phyloP scores from a whole-genome alignment of 73 alveolate genomes.

The Paramecium tetraurelia region DNA sequence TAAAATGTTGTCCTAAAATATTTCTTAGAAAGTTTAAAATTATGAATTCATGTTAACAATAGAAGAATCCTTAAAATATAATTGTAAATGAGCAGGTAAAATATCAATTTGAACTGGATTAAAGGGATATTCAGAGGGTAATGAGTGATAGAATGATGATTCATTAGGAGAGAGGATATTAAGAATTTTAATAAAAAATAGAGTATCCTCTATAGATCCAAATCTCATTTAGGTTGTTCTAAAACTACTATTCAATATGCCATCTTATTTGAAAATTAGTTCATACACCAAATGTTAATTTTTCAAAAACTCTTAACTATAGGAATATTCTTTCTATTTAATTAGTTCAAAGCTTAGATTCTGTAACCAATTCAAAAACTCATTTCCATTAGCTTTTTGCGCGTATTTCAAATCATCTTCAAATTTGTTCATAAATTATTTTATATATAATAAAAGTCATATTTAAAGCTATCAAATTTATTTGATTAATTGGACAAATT shows the following conservation, averaged over 20 bases:
- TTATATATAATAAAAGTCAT: neutral
- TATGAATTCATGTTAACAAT: neutral
- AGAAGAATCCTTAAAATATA: neutral
- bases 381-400: neutral
- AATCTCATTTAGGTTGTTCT: neutral
- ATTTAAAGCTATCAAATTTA: neutral
- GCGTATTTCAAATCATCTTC: slow-evolving; percentile 18
- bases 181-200: neutral
- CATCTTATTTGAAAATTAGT: neutral
- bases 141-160: neutral
- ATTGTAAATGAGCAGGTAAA: neutral
- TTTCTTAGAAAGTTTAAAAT: neutral
- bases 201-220: neutral
- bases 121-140: neutral
- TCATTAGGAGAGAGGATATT: neutral
- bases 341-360: neutral
- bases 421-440: slow-evolving; percentile 1
- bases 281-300: neutral
- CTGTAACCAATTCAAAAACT: neutral
- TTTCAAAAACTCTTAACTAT: neutral
- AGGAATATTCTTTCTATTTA: neutral
- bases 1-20: neutral
- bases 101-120: neutral
- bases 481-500: too few relatives aligned
- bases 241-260: neutral